Evolutionary conservation across 1,284 basidiomycete genomes (phyloP), one percentile per base, ranked within the genome.

Genomic region (Marasmius sp.): DNA sequence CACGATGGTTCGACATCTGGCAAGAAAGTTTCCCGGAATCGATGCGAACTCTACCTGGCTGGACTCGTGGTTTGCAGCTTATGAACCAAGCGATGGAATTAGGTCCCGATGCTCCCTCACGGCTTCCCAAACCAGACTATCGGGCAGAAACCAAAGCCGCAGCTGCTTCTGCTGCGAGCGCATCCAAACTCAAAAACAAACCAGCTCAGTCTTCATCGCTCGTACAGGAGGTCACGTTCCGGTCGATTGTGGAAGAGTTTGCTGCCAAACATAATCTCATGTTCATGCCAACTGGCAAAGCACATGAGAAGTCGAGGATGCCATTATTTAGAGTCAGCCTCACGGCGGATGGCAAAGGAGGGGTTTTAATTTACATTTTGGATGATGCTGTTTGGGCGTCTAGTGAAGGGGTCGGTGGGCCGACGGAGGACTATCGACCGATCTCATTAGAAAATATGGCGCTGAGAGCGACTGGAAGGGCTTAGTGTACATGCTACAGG

Each of bases 31-130:
- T 98, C 74, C 83, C 90, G 0, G 86, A 89, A 60, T 77, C 81
- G n/a, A 76, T 94, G 27, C 83, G 85, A 60, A 81, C 77, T 27
- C 78, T 93, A 51, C 81, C 84, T 58, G 97, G 95, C 9, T 97
- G 98, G 72, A 90, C 86, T 39, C 81, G 85, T 22, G 97, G 93
- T 0, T 74, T 98, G 56, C 88, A 96, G 71, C 76, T 98, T 65
- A 98, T 99, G 93, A 92, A 97, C 71, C 85, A 91, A 64, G 96
- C 97, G 9, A 86, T 97, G 69, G 89, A 92, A 61, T 79, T 97
- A 11, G 94, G 94, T 1, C 77, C 84, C 0, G 83, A 89, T n/a
- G 89, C 91, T 1, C 83, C 89, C 0, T 81, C 80, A 1, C 82
- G 81, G 63, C 78, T 95, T 48, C 82, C 78, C 38, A 87, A 86